These are phyloP conservation scores for Stramenopiles sp. DNA, from an alignment of 352 stramenopile species.

Conservation along the genomic window DNA sequence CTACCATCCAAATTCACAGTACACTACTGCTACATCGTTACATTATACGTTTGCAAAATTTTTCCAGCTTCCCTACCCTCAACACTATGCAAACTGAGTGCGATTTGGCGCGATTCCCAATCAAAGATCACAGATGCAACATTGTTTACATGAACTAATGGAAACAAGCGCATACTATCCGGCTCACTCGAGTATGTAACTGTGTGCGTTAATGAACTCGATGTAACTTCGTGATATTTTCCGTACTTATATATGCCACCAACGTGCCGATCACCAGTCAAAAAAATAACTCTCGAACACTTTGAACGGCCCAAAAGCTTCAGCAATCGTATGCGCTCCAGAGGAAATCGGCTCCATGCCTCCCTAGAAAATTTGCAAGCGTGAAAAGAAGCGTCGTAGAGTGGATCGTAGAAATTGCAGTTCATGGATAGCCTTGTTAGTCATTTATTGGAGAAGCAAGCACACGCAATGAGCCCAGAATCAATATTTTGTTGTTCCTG, in stretches of 20 bases:
- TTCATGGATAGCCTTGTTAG: too few relatives aligned
- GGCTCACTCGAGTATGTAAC: neutral
- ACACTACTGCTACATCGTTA: neutral
- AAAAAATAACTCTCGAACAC: neutral
- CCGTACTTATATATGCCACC: neutral
- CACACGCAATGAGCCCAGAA: too few relatives aligned
- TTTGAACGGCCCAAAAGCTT: neutral
- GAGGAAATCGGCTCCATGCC: neutral
- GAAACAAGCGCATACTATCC: neutral
- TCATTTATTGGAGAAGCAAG: too few relatives aligned
- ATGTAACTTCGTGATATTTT: neutral
- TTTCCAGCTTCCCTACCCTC: neutral
- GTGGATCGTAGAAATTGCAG: too few relatives aligned
- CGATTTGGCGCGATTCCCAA: neutral
- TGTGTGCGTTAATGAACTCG: neutral
- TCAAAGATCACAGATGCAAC: neutral
- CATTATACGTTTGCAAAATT: neutral
- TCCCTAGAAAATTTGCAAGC: too few relatives aligned
- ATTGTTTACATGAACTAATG: neutral
- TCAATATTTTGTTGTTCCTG: too few relatives aligned
- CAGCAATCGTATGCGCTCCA: neutral
- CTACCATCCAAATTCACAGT: too few relatives aligned
- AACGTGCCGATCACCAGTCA: neutral
- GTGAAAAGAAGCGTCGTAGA: too few relatives aligned
- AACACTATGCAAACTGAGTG: neutral